Conservation (phyloP, 2,329 filamentous ascomycete species). For the Aureobasidium vineae region DNA sequence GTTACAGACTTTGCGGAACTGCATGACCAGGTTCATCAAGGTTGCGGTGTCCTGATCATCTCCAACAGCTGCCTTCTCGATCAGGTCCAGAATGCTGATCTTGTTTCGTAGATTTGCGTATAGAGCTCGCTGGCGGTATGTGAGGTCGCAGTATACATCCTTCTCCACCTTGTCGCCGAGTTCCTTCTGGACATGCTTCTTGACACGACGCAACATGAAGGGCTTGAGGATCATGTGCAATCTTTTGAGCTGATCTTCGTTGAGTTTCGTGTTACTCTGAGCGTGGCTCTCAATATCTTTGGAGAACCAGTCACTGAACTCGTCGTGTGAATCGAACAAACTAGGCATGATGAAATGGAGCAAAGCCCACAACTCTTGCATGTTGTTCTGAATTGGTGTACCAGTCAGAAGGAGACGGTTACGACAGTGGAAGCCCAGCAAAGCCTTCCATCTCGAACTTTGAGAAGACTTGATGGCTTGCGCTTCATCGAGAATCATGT, state of each 20-base stretch:
- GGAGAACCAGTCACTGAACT: constrained; percentile 92
- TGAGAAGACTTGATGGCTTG: constrained; percentile 98
- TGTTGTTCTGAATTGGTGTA: constrained; percentile 99
- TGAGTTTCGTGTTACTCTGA: constrained; percentile 98
- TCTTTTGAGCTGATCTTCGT: constrained; percentile 94
- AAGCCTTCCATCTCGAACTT: constrained; percentile 94
- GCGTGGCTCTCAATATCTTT: constrained; percentile 98
- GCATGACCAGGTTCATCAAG: constrained; percentile 99
- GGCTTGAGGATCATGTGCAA: constrained; percentile 99
- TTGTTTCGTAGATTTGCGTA: constrained; percentile 92
- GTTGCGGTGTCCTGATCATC: constrained; percentile 95
- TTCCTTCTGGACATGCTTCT: constrained; percentile 99
- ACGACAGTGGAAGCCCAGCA: constrained; percentile 90
- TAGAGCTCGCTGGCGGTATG: constrained; percentile 90
- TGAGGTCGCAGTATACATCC: constrained; percentile 94
- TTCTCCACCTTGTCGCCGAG: constrained; percentile 97
- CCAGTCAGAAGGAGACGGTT: constrained; percentile 92
- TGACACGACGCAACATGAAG: constrained; percentile 99
- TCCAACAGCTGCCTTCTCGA: constrained; percentile 92
- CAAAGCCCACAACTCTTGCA: constrained; percentile 97
- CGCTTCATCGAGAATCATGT: constrained; percentile 99
- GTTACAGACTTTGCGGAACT: constrained; percentile 99
- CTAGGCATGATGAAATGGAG: constrained; percentile 99
- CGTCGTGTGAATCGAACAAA: constrained; percentile 89
- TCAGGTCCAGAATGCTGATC: constrained; percentile 97